Evolutionary conservation across 257 asterid genomes (phyloP).

Genomic region (Ilex asprella): DNA sequence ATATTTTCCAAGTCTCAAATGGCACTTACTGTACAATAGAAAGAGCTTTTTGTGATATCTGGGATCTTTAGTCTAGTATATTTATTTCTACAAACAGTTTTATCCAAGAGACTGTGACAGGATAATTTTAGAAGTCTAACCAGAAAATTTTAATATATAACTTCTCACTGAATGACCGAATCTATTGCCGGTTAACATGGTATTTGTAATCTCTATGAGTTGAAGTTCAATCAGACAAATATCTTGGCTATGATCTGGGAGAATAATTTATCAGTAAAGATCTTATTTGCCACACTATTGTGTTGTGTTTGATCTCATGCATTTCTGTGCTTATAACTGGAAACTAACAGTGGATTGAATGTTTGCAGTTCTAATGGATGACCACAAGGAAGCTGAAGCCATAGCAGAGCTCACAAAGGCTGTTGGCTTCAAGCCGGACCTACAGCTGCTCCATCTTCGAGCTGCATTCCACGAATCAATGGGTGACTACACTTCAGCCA

Average conservation of each 20-base stretch:
- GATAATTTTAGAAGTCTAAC: no score
- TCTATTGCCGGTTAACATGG: no score
- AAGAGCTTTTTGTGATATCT: no score
- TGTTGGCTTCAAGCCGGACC: conserved; percentile 73
- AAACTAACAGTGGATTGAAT: neutral
- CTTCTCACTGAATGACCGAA: no score
- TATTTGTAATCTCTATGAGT: no score
- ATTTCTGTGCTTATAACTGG: neutral
- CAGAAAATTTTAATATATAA: no score
- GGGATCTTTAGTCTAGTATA: no score
- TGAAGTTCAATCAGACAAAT: no score
- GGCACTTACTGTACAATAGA: no score
- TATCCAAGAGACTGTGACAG: no score
- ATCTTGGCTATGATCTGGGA: neutral
- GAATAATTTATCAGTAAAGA: neutral
- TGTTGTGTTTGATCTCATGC: neutral
- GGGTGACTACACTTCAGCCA: conserved; percentile 50
- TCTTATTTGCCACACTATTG: neutral
- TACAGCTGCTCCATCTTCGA: conserved; percentile 83
- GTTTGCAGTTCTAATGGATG: conserved; percentile 79
- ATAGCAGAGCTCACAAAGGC: conserved; percentile 76
- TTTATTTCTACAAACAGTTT: no score
- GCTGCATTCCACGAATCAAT: conserved; percentile 89
- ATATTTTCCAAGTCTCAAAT: no score
- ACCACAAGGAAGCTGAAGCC: conserved; percentile 80